Evolutionary conservation across 1,284 basidiomycete genomes (phyloP), one percentile per base, ranked within the genome.

Genomic region (Pascua sp.): DNA sequence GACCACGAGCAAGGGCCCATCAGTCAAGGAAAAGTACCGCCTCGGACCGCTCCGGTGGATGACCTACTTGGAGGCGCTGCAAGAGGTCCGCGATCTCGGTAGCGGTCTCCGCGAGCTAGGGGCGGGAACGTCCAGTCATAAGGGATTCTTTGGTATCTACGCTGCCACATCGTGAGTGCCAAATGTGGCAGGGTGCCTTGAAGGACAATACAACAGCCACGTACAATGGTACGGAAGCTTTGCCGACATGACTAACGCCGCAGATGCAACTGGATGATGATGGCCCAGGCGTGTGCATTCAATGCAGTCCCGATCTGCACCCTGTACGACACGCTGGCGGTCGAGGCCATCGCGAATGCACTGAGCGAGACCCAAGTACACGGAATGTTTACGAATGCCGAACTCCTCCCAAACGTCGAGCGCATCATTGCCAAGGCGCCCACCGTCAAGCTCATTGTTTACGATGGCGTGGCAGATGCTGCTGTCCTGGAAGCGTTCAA

Each of bases 291-390:
- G 0, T 94, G 90, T 71, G 82, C 84, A 2, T 82, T 83, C 52
- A 85, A 93, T 70, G 84, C 85, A 42, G 84, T 86, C 45, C 81
- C 88, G 48, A 91, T 97, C 67, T 94, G 92, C 9, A 98, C 95
- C 1, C 92, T 94, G 0, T 98, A 98, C 78, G 93, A 97, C 73
- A 95, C 93, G 1, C 86, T 98, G 39, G 93, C 95, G 49, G 88
- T 91, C 68, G 80, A 83, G 0, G 90, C 91, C 56, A 85, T 98
- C 11, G 80, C 86, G 7, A 91, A 97, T 75, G 94, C 94, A 1
- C 84, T 98, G 58, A 87, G 88, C 75, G 94, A 98, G 75, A 91
- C 94, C 18, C 81, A 87, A 42, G 80, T 96, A 62, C 60, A 62
- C 16, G 57, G 58, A 18, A 73, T 78, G 66, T 98, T 94, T 79